Evolutionary conservation across 345 rosid genomes (phyloP).

Genomic region (Erysimum cheiranthoides): DNA sequence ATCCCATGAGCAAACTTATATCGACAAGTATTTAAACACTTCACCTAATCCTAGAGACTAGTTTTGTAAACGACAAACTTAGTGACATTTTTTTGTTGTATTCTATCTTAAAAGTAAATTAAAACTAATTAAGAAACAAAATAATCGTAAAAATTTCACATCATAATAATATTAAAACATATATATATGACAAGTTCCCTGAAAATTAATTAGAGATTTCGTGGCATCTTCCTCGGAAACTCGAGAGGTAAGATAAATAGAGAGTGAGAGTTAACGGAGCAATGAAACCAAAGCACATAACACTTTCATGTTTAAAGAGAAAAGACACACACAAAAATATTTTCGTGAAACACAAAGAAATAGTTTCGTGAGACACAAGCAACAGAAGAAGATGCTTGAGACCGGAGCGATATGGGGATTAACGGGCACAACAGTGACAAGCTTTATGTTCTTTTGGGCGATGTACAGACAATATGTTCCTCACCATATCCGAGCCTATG

Average conservation of each 20-base stretch:
- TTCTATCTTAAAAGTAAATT: not conserved
- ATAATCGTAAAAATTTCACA: not conserved
- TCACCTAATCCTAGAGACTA: conserved; percentile 5
- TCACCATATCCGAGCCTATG: conserved; percentile 8
- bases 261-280: not conserved
- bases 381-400: conserved; percentile 18
- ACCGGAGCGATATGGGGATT: conserved; percentile 40
- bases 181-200: not conserved
- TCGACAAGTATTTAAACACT: not conserved
- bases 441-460: conserved; percentile 46
- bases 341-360: not conserved
- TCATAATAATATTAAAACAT: conserved; percentile 17
- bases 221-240: conserved; percentile 5
- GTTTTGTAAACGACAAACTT: conserved; percentile 6
- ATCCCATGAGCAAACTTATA: conserved; percentile 4
- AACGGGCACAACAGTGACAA: conserved; percentile 36
- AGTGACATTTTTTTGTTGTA: conserved; percentile 1
- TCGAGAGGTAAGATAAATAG: conserved; percentile 23
- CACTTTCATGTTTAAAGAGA: conserved; percentile 11
- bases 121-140: conserved; percentile 6
- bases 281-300: conserved; percentile 27
- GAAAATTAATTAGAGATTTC: conserved; percentile 12
- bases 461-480: conserved; percentile 46
- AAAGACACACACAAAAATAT: not conserved
- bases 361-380: not conserved